Conservation (phyloP, 371 early-diverging fungal genomes). For the Mucor piriformis region DNA sequence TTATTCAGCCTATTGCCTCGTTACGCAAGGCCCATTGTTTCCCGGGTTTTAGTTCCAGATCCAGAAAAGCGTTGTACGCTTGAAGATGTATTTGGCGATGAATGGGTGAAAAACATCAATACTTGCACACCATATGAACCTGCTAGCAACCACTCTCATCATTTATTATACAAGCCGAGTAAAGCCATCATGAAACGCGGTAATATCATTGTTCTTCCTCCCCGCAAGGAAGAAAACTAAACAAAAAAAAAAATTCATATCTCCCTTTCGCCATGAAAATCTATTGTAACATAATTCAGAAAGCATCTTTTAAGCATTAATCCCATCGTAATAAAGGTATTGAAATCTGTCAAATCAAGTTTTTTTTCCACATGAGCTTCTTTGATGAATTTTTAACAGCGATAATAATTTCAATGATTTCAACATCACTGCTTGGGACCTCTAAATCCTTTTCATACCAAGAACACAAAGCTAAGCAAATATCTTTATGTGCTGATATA, state of each 20-base stretch:
- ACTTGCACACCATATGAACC: constrained; percentile 46
- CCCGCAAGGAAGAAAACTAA: not conserved
- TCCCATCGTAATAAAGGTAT: not conserved
- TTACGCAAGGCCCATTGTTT: constrained; percentile 42
- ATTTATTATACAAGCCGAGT: constrained; percentile 34
- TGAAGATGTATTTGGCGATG: constrained; percentile 45
- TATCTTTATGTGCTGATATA: not conserved
- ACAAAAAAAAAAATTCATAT: not conserved
- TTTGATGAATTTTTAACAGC: too few species aligned
- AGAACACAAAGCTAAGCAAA: not conserved
- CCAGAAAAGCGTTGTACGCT: constrained; percentile 53
- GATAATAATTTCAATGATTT: too few species aligned
- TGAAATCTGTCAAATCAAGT: too few species aligned
- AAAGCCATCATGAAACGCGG: constrained; percentile 26
- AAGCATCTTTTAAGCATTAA: not conserved
- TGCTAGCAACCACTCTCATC: constrained; percentile 43
- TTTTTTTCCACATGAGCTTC: too few species aligned
- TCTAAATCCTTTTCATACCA: not conserved
- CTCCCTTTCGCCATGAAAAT: not conserved
- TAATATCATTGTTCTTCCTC: constrained; percentile 27
- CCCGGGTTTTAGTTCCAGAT: constrained; percentile 51
- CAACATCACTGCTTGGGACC: not conserved
- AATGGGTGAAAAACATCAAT: constrained; percentile 58
- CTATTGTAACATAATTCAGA: not conserved
- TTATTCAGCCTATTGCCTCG: constrained; percentile 52